These are phyloP conservation scores for Leccinum subtestaceum DNA, from an alignment of 768 basidiomycete genomes.

Conservation along the genomic window DNA sequence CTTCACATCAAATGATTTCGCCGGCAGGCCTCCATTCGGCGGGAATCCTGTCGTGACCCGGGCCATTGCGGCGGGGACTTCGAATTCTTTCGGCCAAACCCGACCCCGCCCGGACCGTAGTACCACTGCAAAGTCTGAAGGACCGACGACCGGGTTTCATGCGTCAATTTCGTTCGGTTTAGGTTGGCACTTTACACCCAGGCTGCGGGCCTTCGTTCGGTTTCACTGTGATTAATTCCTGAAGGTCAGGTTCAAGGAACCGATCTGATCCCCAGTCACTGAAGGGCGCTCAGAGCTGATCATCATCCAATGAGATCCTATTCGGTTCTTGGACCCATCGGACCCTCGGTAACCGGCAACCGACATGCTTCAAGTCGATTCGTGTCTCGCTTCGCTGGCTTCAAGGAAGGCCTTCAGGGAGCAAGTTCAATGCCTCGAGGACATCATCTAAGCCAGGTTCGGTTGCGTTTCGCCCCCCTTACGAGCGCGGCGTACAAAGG, in stretches of 20 bases:
- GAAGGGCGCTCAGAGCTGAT: background rate
- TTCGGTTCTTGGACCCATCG: background rate
- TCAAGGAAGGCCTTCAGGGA: background rate
- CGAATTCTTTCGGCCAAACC: background rate
- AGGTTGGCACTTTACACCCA: background rate
- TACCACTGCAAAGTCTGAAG: too few species aligned
- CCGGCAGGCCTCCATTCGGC: too few species aligned
- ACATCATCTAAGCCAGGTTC: background rate
- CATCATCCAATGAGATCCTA: background rate
- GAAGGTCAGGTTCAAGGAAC: too few species aligned
- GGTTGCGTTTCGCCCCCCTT: slow-evolving; percentile 3
- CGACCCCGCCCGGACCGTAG: too few species aligned
- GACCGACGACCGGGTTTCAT: too few species aligned
- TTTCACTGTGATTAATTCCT: background rate
- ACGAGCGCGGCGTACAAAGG: background rate
- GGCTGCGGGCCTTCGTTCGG: background rate
- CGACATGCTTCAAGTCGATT: background rate
- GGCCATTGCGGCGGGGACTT: too few species aligned
- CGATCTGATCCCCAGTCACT: background rate
- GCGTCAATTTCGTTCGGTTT: background rate
- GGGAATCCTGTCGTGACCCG: too few species aligned
- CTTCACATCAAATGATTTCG: too few species aligned
- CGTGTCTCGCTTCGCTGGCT: background rate
- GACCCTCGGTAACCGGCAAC: background rate
- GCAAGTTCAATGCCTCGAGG: slow-evolving; percentile 1